A percentile compares a stretch with the other conserved stretches of the same genome.
Evolutionary conservation across 768 basidiomycete species (phyloP).

Genomic region (Tulasnella sp.): DNA sequence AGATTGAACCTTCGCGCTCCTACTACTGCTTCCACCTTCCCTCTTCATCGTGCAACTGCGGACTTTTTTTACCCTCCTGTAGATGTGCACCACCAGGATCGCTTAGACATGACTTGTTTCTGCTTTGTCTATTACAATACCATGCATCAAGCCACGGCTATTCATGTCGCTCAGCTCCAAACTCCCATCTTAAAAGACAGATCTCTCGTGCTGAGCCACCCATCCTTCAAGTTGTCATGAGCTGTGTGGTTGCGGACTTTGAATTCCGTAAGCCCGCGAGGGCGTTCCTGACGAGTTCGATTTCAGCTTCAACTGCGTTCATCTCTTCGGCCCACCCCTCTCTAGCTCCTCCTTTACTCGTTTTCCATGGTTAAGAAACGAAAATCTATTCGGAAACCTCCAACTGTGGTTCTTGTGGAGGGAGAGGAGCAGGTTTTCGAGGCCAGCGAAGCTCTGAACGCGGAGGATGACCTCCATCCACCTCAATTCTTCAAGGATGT

Average conservation of each 20-base stretch:
- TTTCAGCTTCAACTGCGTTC: conserved; percentile 2
- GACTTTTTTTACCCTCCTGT: neutral
- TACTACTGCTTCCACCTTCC: neutral
- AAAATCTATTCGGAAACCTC: conserved; percentile 3
- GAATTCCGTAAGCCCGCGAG: neutral
- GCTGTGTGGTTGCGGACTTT: neutral
- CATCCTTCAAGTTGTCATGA: too few relatives aligned
- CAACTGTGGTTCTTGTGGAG: neutral
- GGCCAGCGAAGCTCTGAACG: neutral
- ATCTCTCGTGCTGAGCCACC: neutral
- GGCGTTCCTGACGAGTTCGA: neutral
- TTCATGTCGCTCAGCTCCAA: neutral
- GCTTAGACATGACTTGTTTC: neutral
- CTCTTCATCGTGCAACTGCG: neutral
- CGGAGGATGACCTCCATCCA: neutral
- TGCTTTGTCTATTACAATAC: neutral
- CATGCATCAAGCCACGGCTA: neutral
- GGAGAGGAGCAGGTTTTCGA: neutral
- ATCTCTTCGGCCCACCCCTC: neutral
- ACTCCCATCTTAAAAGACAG: neutral
- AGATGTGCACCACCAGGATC: neutral
- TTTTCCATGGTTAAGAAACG: conserved; percentile 8
- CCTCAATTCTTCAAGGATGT: neutral
- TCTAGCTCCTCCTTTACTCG: neutral
- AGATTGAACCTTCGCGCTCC: neutral